A percentile compares a stretch with the other conserved stretches of the same genome.
phyloP scores from a whole-genome alignment of 495 filamentous ascomycete genomes.

The Trypethelium eluteriae region DNA sequence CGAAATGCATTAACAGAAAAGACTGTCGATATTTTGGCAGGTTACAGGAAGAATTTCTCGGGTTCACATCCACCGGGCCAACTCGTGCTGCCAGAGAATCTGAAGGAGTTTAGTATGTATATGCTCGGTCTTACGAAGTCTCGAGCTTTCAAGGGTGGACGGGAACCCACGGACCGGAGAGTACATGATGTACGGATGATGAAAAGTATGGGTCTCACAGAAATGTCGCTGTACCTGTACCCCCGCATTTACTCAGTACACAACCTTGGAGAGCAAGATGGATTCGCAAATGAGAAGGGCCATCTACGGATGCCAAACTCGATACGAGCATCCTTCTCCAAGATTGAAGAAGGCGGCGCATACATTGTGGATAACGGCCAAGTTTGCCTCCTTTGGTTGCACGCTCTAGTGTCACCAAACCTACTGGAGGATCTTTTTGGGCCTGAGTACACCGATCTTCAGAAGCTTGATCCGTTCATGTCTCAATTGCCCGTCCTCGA shows the following conservation, averaged over 20 bases:
- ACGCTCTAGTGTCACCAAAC: slow-evolving; percentile 65
- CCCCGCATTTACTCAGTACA: slow-evolving; percentile 88
- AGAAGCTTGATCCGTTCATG: slow-evolving; percentile 67
- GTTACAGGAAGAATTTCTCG: slow-evolving; percentile 85
- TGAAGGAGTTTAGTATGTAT: slow-evolving; percentile 97
- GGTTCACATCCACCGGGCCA: slow-evolving; percentile 84
- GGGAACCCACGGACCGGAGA: slow-evolving; percentile 83
- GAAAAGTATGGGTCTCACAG: slow-evolving; percentile 72
- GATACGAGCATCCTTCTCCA: slow-evolving; percentile 79
- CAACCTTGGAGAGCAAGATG: slow-evolving; percentile 63
- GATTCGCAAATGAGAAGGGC: slow-evolving; percentile 81
- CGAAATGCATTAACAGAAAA: slow-evolving; percentile 80
- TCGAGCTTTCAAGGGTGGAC: slow-evolving; percentile 85
- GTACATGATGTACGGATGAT: slow-evolving; percentile 88
- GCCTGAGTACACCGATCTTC: slow-evolving; percentile 60
- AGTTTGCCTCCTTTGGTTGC: slow-evolving; percentile 81
- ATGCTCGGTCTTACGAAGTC: slow-evolving; percentile 89
- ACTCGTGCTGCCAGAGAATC: slow-evolving; percentile 85
- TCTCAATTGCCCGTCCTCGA: slow-evolving; percentile 67
- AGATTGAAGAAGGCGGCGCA: slow-evolving; percentile 89
- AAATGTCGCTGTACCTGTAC: slow-evolving; percentile 89
- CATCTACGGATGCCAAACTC: slow-evolving; percentile 56
- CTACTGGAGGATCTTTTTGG: slow-evolving; percentile 89
- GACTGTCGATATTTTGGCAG: slow-evolving; percentile 86
- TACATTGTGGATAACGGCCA: slow-evolving; percentile 98